Conservation (phyloP, 2,329 filamentous ascomycete genomes). For the Lithohypha guttulata region DNA sequence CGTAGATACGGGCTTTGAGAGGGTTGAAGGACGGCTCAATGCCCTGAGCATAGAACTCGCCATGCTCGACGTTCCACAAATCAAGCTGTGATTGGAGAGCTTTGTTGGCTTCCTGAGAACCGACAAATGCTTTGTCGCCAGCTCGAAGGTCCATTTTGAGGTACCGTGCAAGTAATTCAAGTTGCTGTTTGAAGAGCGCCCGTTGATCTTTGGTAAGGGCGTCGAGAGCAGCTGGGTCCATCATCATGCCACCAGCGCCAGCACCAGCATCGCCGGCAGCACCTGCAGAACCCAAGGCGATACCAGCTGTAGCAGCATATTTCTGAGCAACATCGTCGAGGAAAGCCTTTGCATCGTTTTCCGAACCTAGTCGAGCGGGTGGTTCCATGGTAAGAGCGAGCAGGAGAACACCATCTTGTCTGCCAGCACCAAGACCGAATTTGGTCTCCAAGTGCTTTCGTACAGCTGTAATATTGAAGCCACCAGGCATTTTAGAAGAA, state of each 20-base stretch:
- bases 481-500: conserved; percentile 98
- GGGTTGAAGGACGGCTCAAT: conserved; percentile 91
- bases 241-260: conserved; percentile 79
- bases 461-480: conserved; percentile 95
- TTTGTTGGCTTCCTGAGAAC: conserved; percentile 73
- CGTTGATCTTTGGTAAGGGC: conserved; percentile 94
- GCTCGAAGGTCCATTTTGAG: conserved; percentile 92
- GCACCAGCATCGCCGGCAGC: conserved; percentile 62
- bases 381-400: conserved; percentile 91
- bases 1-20: conserved; percentile 90
- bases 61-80: conserved; percentile 89
- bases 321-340: conserved; percentile 81
- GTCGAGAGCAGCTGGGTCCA: conserved; percentile 95
- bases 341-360: conserved; percentile 84
- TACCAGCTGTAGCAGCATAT: conserved; percentile 72
- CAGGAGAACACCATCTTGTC: conserved; percentile 83
- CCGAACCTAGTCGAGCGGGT: conserved; percentile 72
- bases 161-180: conserved; percentile 89
- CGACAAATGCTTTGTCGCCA: conserved; percentile 87
- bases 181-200: conserved; percentile 93
- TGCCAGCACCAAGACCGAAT: conserved; percentile 77
- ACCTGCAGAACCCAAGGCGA: conserved; percentile 65
- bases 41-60: conserved; percentile 87
- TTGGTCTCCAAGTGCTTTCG: conserved; percentile 90
- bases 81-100: conserved; percentile 88